Percentiles rank a stretch among this genome's conserved stretches.
Conservation (phyloP, 73 alveolate genomes). For the Paramecium bursaria region DNA sequence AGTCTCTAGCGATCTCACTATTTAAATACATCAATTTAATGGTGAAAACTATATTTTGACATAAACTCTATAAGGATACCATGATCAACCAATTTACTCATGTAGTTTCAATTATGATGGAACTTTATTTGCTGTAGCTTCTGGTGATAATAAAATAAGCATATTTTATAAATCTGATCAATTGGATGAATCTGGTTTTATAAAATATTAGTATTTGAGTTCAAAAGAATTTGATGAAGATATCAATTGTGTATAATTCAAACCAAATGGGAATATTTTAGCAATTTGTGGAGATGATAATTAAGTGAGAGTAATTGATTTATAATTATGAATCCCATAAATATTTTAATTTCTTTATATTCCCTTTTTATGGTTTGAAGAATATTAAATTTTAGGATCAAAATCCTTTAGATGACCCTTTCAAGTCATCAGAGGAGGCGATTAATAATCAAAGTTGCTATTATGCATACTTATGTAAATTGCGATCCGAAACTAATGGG, state of each 20-base stretch:
- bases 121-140: slow-evolving; percentile 78
- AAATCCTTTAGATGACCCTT: not conserved
- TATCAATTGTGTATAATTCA: slow-evolving; percentile 85
- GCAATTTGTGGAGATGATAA: slow-evolving; percentile 83
- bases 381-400: not conserved
- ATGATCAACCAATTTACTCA: slow-evolving; percentile 88
- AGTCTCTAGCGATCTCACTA: slow-evolving; percentile 85
- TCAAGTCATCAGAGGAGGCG: not conserved
- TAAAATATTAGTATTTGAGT: slow-evolving; percentile 52
- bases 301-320: slow-evolving; percentile 21
- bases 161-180: slow-evolving; percentile 77
- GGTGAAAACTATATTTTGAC: slow-evolving; percentile 70
- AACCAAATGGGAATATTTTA: slow-evolving; percentile 64
- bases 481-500: slow-evolving; percentile 53
- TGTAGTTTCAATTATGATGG: slow-evolving; percentile 80
- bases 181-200: slow-evolving; percentile 61
- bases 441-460: not conserved
- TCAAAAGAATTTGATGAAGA: slow-evolving; percentile 72
- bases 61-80: slow-evolving; percentile 78
- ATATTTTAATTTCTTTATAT: not conserved
- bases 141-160: slow-evolving; percentile 88
- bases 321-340: slow-evolving; percentile 8
- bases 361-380: not conserved
- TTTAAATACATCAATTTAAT: slow-evolving; percentile 77
- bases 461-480: not conserved